Evolutionary conservation across 306 rosid species (phyloP), one percentile per base, ranked within the genome.

Genomic region (Lupinus albus): DNA sequence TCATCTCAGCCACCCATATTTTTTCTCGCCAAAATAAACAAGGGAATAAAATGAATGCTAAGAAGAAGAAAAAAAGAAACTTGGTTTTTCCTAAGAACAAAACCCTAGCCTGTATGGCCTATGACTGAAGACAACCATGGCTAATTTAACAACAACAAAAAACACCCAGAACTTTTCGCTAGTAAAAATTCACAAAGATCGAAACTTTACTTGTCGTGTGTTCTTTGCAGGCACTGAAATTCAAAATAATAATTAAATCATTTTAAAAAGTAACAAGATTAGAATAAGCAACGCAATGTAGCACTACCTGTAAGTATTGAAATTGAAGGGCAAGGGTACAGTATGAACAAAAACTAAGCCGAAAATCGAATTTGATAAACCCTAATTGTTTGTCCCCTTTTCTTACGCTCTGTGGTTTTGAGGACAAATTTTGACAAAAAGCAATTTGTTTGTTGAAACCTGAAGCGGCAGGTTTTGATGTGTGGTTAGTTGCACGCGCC

Each of bases 351-450:
- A 20, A 11, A 10, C 15, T 9, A 50, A 21, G 2, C 71, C 77
- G 20, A 39, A 54, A 71, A 18, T 62, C 25, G 36, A 74, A 70
- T 20, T 66, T 58, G 59, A 74, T 47, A 74, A 85, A 77, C 81
- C 88, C 85, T 77, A 74, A 62, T 47, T 44, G 66, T 36, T n/a
- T n/a, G n/a, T n/a, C n/a, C n/a, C n/a, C n/a, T n/a, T n/a, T 78
- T 14, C 3, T 17, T 21, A 8, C 11, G 13, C 52, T 33, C 50
- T 51, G 6, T 44, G 53, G 12, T 38, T 14, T 71, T 46, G 47
- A 32, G 64, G 10, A 47, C 65, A 42, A 62, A 14, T 47, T 48
- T n/a, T 25, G 2, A 21, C 14, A n/a, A n/a, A 5, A 28, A 14
- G 32, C 15, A 45, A 57, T 30, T 51, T 56, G 67, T 44, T 16